Evolutionary conservation across 106 monocot genomes (phyloP), one percentile per base, ranked within the genome.

Genomic region (Gastrodia elata): DNA sequence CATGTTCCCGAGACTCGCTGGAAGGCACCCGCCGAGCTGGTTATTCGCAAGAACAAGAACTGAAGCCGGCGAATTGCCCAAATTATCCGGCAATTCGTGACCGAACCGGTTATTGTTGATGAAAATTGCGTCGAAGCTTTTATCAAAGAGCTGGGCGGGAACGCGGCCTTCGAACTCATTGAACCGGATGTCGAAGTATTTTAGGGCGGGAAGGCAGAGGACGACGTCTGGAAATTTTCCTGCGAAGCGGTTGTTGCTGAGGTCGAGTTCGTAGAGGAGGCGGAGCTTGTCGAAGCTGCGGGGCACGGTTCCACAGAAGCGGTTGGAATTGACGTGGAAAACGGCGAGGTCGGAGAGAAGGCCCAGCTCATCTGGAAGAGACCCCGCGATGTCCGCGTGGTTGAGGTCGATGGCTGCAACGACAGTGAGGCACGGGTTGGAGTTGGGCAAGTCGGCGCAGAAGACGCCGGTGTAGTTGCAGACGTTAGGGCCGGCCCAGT

Each of bases 51-150:
- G n/a, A 35, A 86, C 89, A 9, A 89, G 28, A 34, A 84, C 89
- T 2, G 85, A 80, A 20, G 48, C 89, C 22, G 78, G 30, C 8
- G 83, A 86, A 76, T 77, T 83, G 25, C 81, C 85, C 65, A 88
- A 37, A 76, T 61, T 83, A 0, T 58, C 70, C 18, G 85, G 85
- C 1, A 85, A 44, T 1, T 73, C 25, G 78, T 81, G 83, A 26
- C 36, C 1, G 81, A 89, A 84, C 5, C 73, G 3, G 76, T 88
- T 88, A 81, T 83, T 70, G 81, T 89, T 89, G 34, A 89, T 73
- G 83, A 89, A 89, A 22, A 89, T 30, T 1, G 83, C 89, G 48
- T 89, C 89, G 67, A 86, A 67, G 26, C 71, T 74, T 18, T 75
- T 75, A 28, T 86, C 74, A 64, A 82, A 88, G 16, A 82, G 55